A percentile compares a stretch with the other conserved stretches of the same genome.
phyloP scores from a whole-genome alignment of 768 basidiomycete species.

The Boletus eberwhitei region DNA sequence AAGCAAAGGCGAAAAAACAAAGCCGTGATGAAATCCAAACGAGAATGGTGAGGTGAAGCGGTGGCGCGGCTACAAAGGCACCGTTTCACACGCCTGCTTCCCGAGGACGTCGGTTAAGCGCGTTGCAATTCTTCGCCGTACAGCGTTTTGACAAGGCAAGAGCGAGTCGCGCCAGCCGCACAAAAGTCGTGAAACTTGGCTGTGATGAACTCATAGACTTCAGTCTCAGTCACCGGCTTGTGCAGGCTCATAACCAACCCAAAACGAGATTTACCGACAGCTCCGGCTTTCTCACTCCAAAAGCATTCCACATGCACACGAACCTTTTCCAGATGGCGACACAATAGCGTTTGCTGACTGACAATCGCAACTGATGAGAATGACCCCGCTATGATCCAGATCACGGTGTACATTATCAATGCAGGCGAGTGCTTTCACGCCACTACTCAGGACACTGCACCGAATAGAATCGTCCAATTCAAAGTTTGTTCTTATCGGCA shows the following conservation, averaged over 20 bases:
- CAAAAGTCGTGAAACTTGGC: background rate
- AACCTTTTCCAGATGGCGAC: background rate
- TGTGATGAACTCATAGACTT: background rate
- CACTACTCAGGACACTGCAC: background rate
- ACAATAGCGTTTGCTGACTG: background rate
- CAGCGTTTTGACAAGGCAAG: slow-evolving; percentile 4
- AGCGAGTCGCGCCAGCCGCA: background rate
- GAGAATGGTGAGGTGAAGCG: slow-evolving; percentile 3
- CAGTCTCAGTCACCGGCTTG: slow-evolving; percentile 1
- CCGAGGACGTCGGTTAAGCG: slow-evolving; percentile 16
- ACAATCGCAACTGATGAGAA: background rate
- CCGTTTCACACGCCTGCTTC: slow-evolving; percentile 23
- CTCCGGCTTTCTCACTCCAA: background rate
- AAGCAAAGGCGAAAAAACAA: slow-evolving; percentile 21
- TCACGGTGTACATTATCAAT: background rate
- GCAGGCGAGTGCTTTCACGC: background rate
- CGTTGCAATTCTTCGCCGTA: slow-evolving; percentile 1
- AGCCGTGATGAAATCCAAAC: slow-evolving; percentile 14
- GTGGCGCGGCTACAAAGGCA: slow-evolving; percentile 13
- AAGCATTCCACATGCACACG: background rate
- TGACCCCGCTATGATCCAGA: background rate
- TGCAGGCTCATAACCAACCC: background rate
- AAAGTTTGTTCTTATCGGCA: background rate
- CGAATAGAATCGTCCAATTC: background rate
- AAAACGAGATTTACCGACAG: background rate